Percentiles rank a stretch among this genome's conserved stretches.
phyloP scores from a whole-genome alignment of 805 yeast species.

The Saccharomycopsis schoenii region DNA sequence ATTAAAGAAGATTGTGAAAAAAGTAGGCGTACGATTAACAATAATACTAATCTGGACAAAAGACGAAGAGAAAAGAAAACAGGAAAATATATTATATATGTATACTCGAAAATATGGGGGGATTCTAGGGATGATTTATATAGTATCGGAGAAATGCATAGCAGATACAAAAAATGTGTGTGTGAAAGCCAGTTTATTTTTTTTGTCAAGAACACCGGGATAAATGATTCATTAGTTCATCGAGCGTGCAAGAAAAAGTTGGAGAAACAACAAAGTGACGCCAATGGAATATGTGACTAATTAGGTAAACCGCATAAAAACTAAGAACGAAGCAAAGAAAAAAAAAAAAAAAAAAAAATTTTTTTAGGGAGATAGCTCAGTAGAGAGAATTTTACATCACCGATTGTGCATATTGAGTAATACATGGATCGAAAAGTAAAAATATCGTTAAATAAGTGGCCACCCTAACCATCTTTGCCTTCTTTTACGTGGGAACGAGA shows the following conservation, averaged over 20 bases:
- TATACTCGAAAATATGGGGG: neutral
- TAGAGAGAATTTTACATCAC: neutral
- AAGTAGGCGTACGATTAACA: neutral
- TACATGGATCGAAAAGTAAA: neutral
- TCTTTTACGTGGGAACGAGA: no score
- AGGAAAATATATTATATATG: neutral
- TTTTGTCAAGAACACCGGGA: conserved; percentile 3
- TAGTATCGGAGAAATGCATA: neutral
- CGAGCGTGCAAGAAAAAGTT: neutral
- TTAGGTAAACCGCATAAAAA: neutral
- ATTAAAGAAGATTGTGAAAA: neutral
- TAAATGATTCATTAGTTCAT: neutral
- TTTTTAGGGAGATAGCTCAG: neutral
- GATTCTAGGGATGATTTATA: neutral
- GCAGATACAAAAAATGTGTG: neutral
- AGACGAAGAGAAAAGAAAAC: neutral
- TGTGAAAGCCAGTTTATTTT: neutral
- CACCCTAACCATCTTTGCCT: no score
- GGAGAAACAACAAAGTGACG: neutral
- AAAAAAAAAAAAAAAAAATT: neutral
- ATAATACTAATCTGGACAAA: neutral
- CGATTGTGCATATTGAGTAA: neutral
- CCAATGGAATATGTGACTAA: neutral
- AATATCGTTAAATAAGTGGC: no score
- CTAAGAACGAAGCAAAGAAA: neutral